These are phyloP conservation scores for Geum urbanum DNA, from an alignment of 306 rosid genomes.

Conservation along the genomic window DNA sequence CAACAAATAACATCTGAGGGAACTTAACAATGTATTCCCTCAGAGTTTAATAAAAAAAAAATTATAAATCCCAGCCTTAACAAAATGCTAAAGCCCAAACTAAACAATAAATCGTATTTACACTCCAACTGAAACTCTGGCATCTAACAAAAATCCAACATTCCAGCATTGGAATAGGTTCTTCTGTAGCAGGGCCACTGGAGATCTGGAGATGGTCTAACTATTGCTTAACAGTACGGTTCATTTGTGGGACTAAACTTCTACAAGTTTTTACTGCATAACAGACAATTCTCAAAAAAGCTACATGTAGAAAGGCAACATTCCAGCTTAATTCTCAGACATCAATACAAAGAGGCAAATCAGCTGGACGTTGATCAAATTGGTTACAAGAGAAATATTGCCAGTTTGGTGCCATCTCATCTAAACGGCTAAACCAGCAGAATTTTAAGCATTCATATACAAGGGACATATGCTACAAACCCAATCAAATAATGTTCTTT, in stretches of 20 bases:
- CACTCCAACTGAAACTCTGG: neutral
- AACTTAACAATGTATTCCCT: neutral
- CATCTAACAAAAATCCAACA: no score
- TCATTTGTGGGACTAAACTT: neutral
- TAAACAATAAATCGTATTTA: neutral
- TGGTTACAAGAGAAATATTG: neutral
- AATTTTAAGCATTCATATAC: neutral
- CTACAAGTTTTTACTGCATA: neutral
- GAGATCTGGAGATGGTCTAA: neutral
- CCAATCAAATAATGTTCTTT: neutral
- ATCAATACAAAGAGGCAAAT: neutral
- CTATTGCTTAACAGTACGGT: neutral
- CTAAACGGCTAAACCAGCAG: neutral
- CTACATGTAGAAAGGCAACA: neutral
- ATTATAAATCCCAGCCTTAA: neutral
- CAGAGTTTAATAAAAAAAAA: neutral
- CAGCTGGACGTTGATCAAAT: neutral
- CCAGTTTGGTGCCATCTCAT: neutral
- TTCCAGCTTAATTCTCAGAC: no score
- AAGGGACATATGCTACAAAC: neutral
- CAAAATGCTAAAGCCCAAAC: neutral
- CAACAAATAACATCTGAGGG: conserved; percentile 7
- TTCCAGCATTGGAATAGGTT: neutral
- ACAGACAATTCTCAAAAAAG: neutral
- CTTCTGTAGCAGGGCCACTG: neutral